Conservation (phyloP, 768 basidiomycete species). For the Leucocoprinus birnbaumii region DNA sequence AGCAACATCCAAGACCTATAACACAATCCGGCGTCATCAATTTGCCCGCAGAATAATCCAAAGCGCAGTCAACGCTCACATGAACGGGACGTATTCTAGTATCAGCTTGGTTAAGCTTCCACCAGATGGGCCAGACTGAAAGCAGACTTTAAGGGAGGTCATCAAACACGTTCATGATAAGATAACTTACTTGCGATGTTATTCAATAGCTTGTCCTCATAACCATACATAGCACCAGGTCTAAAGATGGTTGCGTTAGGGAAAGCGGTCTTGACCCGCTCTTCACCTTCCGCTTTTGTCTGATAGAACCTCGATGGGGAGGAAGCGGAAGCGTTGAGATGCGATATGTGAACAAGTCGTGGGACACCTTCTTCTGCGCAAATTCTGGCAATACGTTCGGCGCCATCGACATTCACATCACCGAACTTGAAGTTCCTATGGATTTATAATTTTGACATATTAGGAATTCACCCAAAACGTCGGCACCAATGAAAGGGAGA, state of each 20-base stretch:
- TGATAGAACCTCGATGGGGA: slow-evolving; percentile 85
- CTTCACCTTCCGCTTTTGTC: slow-evolving; percentile 89
- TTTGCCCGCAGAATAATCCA: slow-evolving; percentile 15
- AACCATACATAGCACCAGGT: slow-evolving; percentile 86
- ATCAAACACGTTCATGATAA: slow-evolving; percentile 6
- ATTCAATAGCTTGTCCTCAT: slow-evolving; percentile 91
- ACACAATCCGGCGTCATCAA: slow-evolving; percentile 7
- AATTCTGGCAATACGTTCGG: slow-evolving; percentile 82
- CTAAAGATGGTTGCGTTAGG: slow-evolving; percentile 85
- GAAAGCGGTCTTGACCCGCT: slow-evolving; percentile 79
- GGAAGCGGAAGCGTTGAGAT: slow-evolving; percentile 81
- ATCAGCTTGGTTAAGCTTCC: slow-evolving; percentile 86
- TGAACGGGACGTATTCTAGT: slow-evolving; percentile 91
- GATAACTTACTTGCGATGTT: slow-evolving; percentile 77
- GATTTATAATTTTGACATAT: slow-evolving; percentile 12
- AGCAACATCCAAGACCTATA: slow-evolving; percentile 89
- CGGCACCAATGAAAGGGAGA: slow-evolving; percentile 7
- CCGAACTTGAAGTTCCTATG: slow-evolving; percentile 83
- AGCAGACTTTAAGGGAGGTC: slow-evolving; percentile 6
- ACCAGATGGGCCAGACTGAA: slow-evolving; percentile 88
- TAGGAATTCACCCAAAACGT: neutral
- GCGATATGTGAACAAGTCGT: slow-evolving; percentile 91
- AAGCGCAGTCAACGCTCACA: slow-evolving; percentile 44
- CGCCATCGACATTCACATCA: slow-evolving; percentile 80
- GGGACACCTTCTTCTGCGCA: slow-evolving; percentile 75